Percentiles rank a stretch among this genome's conserved stretches.
These are phyloP conservation scores for Tolypocladium endophyticum DNA, from an alignment of 2,329 filamentous ascomycete species.

Conservation along the genomic window DNA sequence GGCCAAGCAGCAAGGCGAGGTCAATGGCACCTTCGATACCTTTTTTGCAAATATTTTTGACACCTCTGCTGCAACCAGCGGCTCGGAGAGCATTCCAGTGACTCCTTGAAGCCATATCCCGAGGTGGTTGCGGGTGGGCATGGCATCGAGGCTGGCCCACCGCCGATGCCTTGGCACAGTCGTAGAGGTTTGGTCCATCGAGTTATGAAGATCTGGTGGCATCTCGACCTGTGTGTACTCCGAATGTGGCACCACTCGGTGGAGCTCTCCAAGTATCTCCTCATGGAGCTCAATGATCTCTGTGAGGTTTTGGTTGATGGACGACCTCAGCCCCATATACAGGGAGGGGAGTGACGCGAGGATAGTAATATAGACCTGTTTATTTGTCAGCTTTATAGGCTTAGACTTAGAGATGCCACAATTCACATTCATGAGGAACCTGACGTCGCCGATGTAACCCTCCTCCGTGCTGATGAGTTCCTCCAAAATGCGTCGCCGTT, in stretches of 20 bases:
- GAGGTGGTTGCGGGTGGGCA: constrained; percentile 28
- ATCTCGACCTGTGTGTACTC: constrained; percentile 40
- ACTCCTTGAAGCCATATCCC: constrained; percentile 32
- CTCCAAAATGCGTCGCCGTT: constrained; percentile 70
- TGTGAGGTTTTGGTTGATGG: constrained; percentile 69
- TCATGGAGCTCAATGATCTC: constrained; percentile 79
- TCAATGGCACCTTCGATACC: constrained; percentile 22
- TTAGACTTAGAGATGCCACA: not conserved
- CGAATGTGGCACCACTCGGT: constrained; percentile 58
- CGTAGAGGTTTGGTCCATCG: not conserved
- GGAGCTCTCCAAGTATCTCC: constrained; percentile 64
- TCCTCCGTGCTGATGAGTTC: constrained; percentile 83
- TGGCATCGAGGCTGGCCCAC: constrained; percentile 37
- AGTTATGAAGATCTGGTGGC: constrained; percentile 3
- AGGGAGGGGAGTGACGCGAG: constrained; percentile 59
- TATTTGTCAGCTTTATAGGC: constrained; percentile 7
- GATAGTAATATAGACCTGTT: constrained; percentile 63
- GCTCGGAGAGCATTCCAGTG: constrained; percentile 45
- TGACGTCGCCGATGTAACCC: constrained; percentile 77
- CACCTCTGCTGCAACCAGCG: constrained; percentile 48
- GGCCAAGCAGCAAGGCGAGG: not conserved
- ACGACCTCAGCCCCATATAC: constrained; percentile 54
- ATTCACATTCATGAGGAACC: constrained; percentile 74
- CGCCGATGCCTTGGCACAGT: constrained; percentile 24
- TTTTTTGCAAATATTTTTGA: constrained; percentile 50